Base-by-base conservation (phyloP, 805 yeast genomes). In the Saturnispora sekii region DNA sequence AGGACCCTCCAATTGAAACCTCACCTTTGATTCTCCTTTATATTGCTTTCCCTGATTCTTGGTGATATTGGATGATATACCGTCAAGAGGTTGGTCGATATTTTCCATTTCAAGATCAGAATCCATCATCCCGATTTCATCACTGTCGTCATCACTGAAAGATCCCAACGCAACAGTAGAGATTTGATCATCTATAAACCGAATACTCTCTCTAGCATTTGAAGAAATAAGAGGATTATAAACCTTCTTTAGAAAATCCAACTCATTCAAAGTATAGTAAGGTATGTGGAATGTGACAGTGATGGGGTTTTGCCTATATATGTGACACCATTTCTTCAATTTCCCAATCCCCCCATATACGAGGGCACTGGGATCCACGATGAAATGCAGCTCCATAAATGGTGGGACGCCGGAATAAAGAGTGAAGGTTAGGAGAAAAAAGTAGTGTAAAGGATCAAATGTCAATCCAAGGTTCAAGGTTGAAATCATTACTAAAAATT, bases 321-420 rank as follows among this genome's bases (percentile, higher is more conserved):
- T 9, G 9, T 43, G 44, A 47, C 71, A 67, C 88, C 88, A 82
- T 53, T 76, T 63, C 56, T 76, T 77, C 54, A 82, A 68, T 53
- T 77, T 77, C 0, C 84, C 85, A 38, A 82, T 66, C 2, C 87
- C 90, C 44, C 79, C 74, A 40, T 52, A 60, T 15, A 78, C 77
- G 49, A 82, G 68, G 2, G 84, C 79, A 6, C 84, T 73, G 16
- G 81, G 83, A 56, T 82, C 89, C 35, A 82, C 54, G 15, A 82
- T 76, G 47, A 81, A 67, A 55, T 69, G 56, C 21, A 34, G 29
- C 21, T 32, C 41, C 45, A 43, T 43, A 16, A 10, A 31, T 7
- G 4, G 16, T 10, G 38, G 37, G 18, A 43, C 12, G 5, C 12
- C 17, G 17, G 17, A 34, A 8, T 15, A 35, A 15, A 17, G 41